These are phyloP conservation scores for Quercus robur DNA, from an alignment of 306 rosid species.

Conservation along the genomic window DNA sequence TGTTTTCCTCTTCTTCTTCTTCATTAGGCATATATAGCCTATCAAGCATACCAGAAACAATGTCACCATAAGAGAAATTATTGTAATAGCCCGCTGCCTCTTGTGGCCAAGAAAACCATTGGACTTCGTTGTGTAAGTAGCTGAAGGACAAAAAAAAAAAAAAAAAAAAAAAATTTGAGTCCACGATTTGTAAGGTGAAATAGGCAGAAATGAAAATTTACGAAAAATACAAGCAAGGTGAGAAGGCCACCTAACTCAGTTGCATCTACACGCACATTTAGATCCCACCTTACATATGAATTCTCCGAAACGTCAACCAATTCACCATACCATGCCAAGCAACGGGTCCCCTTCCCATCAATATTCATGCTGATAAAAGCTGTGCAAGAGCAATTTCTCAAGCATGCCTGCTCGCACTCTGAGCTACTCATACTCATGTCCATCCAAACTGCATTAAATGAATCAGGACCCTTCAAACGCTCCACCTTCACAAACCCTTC, in stretches of 20 bases:
- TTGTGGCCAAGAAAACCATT: no score
- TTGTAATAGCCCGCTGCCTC: no score
- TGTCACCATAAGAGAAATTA: no score
- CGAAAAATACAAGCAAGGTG: neutral
- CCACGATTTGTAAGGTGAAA: no score
- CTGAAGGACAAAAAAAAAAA: no score
- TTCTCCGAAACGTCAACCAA: slow-evolving; percentile 20
- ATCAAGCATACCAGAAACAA: no score
- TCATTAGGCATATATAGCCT: no score
- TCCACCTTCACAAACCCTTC: slow-evolving; percentile 4
- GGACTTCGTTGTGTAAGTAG: no score
- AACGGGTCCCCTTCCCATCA: neutral
- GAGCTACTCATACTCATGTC: neutral
- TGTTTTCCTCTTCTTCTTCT: no score
- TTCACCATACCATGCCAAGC: slow-evolving; percentile 28
- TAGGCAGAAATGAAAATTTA: no score
- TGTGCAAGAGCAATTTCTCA: slow-evolving; percentile 27
- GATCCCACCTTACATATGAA: slow-evolving; percentile 2
- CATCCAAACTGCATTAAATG: neutral
- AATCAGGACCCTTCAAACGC: neutral
- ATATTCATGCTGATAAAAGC: slow-evolving; percentile 20
- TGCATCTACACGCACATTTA: slow-evolving; percentile 21
- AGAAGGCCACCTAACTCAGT: neutral
- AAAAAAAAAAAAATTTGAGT: no score
- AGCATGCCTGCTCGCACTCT: slow-evolving; percentile 17